Conservation (phyloP, 2,329 filamentous ascomycete genomes). For the Microdochium bolleyi region DNA sequence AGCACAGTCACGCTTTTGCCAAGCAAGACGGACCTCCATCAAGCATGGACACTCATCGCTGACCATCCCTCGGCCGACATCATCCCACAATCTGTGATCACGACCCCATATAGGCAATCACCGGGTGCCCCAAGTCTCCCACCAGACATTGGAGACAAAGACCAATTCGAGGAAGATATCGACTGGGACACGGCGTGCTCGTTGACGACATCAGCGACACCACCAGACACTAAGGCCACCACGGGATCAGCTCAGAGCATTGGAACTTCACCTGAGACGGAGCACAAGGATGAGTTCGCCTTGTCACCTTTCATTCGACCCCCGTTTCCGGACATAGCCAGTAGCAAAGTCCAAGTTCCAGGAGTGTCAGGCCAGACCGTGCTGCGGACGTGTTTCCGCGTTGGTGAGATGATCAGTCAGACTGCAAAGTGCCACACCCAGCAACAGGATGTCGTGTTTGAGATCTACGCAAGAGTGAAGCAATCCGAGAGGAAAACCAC, state of each 20-base stretch:
- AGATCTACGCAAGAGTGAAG: conserved; percentile 55
- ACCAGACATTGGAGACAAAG: conserved; percentile 6
- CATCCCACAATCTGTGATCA: too few relatives aligned
- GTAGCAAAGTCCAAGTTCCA: conserved; percentile 43
- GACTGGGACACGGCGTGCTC: conserved; percentile 28
- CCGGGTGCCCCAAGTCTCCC: neutral
- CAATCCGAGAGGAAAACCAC: conserved; percentile 46
- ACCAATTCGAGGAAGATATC: conserved; percentile 27
- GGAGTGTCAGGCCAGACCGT: conserved; percentile 37
- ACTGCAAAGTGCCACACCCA: conserved; percentile 23
- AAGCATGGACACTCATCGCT: neutral
- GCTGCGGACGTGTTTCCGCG: conserved; percentile 55
- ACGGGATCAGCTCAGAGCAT: neutral
- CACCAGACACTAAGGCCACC: conserved; percentile 4
- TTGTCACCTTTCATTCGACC: conserved; percentile 38
- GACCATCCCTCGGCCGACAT: too few relatives aligned
- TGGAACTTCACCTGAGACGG: neutral
- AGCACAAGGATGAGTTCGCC: conserved; percentile 5
- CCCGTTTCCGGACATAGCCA: conserved; percentile 38
- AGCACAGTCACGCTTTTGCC: neutral
- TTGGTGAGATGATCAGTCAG: conserved; percentile 50
- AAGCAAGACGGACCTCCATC: neutral
- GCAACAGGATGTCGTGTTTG: conserved; percentile 38
- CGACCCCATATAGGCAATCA: too few relatives aligned
- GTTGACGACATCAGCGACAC: conserved; percentile 3